A percentile compares a stretch with the other conserved stretches of the same genome.
Evolutionary conservation across 805 yeast genomes (phyloP).

Genomic region (Zygoascus bituminiphila): DNA sequence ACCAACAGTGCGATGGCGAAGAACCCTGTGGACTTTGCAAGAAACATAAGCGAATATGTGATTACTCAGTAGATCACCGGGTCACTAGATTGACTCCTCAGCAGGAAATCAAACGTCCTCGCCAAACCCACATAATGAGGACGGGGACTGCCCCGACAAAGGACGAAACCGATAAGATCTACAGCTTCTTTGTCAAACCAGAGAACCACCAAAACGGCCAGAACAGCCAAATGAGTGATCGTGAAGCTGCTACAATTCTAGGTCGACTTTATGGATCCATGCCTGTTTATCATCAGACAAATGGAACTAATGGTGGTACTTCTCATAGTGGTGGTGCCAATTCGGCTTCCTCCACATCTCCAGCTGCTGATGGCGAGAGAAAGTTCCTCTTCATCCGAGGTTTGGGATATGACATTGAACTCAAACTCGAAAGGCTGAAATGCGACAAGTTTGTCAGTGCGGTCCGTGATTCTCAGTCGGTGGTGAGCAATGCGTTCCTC

Average conservation of each 20-base stretch:
- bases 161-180: background rate
- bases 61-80: conserved; percentile 1
- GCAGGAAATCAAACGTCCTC: background rate
- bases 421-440: background rate
- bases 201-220: background rate
- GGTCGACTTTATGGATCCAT: conserved; percentile 2
- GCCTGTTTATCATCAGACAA: background rate
- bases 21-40: conserved; percentile 3
- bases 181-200: conserved; percentile 2
- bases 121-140: background rate
- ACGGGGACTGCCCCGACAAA: background rate
- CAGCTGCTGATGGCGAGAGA: background rate
- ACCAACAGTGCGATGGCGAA: conserved; percentile 6
- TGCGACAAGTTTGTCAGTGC: conserved; percentile 1
- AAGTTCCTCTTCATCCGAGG: background rate
- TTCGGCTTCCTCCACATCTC: background rate
- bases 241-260: conserved; percentile 3
- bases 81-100: background rate
- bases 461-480: background rate
- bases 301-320: background rate
- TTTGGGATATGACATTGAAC: background rate
- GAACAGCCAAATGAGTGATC: conserved; percentile 1
- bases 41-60: background rate
- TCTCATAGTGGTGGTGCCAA: background rate
- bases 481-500: background rate